Base-by-base conservation (phyloP, 176 grass and related monocot species). In the Phragmites australis region DNA sequence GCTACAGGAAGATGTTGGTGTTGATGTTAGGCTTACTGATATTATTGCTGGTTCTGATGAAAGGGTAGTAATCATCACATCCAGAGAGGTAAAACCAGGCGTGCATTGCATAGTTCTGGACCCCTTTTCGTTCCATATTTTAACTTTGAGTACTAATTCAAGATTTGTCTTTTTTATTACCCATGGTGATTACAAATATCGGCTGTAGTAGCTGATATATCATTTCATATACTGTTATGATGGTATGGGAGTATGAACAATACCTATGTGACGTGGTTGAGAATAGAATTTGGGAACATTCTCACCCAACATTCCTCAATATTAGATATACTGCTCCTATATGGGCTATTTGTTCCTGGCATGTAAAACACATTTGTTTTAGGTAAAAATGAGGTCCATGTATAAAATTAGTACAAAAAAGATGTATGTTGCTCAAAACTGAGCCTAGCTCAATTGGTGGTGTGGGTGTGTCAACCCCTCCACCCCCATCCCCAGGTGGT, bases 11-110 rank as follows among this genome's bases (percentile, higher is more conserved):
- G 96, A 98, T 65, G 84, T 98, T 48, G 96, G 96, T 50, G 92
- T 98, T 79, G 86, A 98, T 87, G 88, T 98, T 74, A 90, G 75
- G 55, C 75, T 98, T 66, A 76, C 80, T 88, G 92, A 98, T 81
- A 82, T 80, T 85, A 47, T 89, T 84, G 32, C 83, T 83, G 90
- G 88, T 74, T 98, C 92, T 72, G 86, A 91, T 41, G 96, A 98
- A 87, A 85, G 86, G 39, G 73, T 94, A 68, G 79, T 93, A 76
- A 75, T 85, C 67, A 78, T 98, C 85, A 89, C 90, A 79, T 98
- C 96, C 25, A 82, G 88, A 86, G 96, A 98, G 96, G 96, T 94
- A 93, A 93, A 61, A n/a, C 18, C 73, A 76, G 42, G 2, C n/a
- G 5, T 70, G 32, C 62, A 58, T 76, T 64, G 23, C 41, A 65